These are phyloP conservation scores for Coprinopsis marcescibilis DNA, from an alignment of 768 basidiomycete species.

Conservation along the genomic window DNA sequence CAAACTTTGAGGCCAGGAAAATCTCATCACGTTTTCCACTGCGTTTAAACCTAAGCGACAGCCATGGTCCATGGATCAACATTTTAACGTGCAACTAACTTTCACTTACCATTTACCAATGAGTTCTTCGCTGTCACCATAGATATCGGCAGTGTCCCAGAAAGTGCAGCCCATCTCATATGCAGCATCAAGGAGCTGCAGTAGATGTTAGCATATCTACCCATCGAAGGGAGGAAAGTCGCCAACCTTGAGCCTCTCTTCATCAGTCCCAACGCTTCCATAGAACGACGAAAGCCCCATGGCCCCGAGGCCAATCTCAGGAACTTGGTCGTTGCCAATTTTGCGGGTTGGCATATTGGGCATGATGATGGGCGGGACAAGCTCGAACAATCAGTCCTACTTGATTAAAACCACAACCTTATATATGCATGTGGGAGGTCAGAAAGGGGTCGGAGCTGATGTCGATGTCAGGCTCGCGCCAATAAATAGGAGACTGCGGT, in stretches of 20 bases:
- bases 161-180: slow-evolving; percentile 35
- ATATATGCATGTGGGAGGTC: no score
- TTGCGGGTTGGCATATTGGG: slow-evolving; percentile 28
- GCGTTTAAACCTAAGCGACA: slow-evolving; percentile 42
- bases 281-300: slow-evolving; percentile 52
- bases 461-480: no score
- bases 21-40: slow-evolving; percentile 47
- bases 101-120: slow-evolving; percentile 36
- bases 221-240: not conserved
- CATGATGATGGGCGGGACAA: no score
- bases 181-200: slow-evolving; percentile 36
- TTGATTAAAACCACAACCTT: no score
- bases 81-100: not conserved
- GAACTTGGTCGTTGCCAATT: slow-evolving; percentile 41
- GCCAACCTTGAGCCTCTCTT: slow-evolving; percentile 53
- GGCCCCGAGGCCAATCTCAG: slow-evolving; percentile 53
- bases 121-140: slow-evolving; percentile 38
- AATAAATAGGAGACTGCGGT: no score
- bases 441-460: no score
- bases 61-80: not conserved
- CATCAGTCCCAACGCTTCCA: slow-evolving; percentile 41
- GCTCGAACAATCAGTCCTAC: no score
- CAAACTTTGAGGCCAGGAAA: slow-evolving; percentile 56
- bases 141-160: slow-evolving; percentile 47
- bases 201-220: not conserved